These are phyloP conservation scores for Brassica cretica DNA, from an alignment of 345 rosid species.

Conservation along the genomic window DNA sequence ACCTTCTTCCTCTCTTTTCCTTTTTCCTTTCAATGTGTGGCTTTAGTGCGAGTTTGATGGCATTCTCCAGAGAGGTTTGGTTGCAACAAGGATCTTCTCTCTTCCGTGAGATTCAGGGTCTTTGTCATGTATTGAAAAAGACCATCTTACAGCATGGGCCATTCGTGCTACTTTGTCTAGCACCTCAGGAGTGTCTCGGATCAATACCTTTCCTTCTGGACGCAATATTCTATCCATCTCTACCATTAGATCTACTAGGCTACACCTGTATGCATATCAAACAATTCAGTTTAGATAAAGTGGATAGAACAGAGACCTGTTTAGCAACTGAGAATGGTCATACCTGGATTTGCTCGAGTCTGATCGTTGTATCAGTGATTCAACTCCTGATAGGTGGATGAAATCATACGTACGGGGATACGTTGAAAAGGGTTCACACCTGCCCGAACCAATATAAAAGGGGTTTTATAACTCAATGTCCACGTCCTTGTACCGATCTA, in stretches of 20 bases:
- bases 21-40: not conserved
- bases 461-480: not conserved
- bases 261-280: constrained; percentile 58
- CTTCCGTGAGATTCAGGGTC: constrained; percentile 75
- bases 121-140: constrained; percentile 53
- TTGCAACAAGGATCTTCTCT: constrained; percentile 73
- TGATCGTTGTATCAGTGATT: constrained; percentile 57
- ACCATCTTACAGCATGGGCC: constrained; percentile 81
- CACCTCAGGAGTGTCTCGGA: constrained; percentile 80
- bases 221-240: constrained; percentile 94
- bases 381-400: constrained; percentile 79
- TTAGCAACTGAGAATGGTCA: not conserved
- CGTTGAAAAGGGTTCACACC: constrained; percentile 99
- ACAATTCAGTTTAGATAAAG: constrained; percentile 1
- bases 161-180: constrained; percentile 70
- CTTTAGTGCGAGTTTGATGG: constrained; percentile 51
- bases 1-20: constrained; percentile 7
- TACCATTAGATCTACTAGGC: constrained; percentile 80
- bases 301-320: not conserved
- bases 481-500: not conserved
- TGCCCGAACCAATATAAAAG: constrained; percentile 39
- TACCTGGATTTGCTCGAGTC: constrained; percentile 60
- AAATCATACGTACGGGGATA: constrained; percentile 96
- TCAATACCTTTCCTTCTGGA: constrained; percentile 76
- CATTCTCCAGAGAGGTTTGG: constrained; percentile 63